Evolutionary conservation across 306 rosid species (phyloP), one percentile per base, ranked within the genome.

Genomic region (Rosa multiflora): DNA sequence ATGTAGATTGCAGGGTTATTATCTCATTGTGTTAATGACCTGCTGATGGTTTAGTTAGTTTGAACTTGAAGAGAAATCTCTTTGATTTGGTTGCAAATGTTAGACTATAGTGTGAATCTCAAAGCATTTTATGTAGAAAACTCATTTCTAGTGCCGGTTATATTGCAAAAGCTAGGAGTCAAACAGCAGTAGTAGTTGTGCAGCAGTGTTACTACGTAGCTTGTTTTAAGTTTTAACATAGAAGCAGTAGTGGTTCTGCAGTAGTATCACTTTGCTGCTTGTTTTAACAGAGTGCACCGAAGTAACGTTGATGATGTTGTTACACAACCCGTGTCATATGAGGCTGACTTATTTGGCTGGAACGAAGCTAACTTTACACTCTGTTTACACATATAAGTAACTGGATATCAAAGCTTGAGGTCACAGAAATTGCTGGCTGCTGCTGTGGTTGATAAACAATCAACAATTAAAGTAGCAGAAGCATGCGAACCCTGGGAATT

Each of bases 391-490:
- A 35, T 5, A 9, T 5, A 9, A 6, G 26, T 17, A 23, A 58
- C n/a, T 29, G 32, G 40, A 26, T 10, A 13, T 4, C 61, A 26
- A 6, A 59, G 68, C 26, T 61, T 37, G 15, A 52, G 11, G 42
- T 47, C 37, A 21, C 35, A 46, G 70, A 3, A 17, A 11, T 5
- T 32, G 77, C 62, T 39, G 7, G 49, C 14, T 72, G 42, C 8
- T 73, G 77, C 62, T 40, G 8, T 62, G 2, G 55, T 61, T 52
- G 61, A 12, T 63, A 5, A 46, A 13, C 43, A 64, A 66, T 83
- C 67, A 83, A 37, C 87, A 83, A 8, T 52, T 68, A 23, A 75
- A 79, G 81, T 83, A 83, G 76, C 88, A 85, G 83, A 85, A 81
- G 83, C 91, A 85, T 18, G 84, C 88, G 21, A 70, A 48, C 67